Conservation (phyloP, 2,329 filamentous ascomycete genomes). For the Arthroderma sp. region DNA sequence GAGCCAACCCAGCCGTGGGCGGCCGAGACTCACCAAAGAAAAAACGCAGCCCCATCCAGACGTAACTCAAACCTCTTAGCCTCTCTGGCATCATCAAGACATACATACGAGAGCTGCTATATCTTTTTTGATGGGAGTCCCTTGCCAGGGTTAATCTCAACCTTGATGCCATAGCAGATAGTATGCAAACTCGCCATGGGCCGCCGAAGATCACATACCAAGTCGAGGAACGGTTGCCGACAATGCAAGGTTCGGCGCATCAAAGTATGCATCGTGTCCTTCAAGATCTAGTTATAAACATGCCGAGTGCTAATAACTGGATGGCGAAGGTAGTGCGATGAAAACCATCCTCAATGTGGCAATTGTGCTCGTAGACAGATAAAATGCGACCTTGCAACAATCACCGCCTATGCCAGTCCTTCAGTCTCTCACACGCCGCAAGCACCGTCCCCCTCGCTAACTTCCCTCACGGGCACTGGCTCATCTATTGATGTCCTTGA, state of each 20-base stretch:
- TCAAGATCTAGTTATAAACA: neutral
- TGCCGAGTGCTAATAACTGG: neutral
- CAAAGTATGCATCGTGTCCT: constrained; percentile 18
- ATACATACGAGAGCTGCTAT: too few species aligned
- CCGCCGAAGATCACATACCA: constrained; percentile 52
- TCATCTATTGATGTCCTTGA: constrained; percentile 20
- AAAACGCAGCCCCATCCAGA: too few species aligned
- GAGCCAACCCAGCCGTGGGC: too few species aligned
- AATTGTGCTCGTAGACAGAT: constrained; percentile 18
- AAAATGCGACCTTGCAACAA: constrained; percentile 14
- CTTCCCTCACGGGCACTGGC: constrained; percentile 9
- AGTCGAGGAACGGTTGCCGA: constrained; percentile 94
- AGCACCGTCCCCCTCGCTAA: neutral
- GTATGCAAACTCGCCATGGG: constrained; percentile 2
- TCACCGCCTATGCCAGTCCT: neutral
- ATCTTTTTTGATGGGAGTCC: too few species aligned
- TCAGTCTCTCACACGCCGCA: too few species aligned
- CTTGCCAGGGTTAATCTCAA: too few species aligned
- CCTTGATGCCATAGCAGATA: too few species aligned
- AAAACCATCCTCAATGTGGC: constrained; percentile 15
- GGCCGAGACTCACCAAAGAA: too few species aligned
- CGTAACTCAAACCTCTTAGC: too few species aligned
- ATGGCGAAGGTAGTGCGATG: constrained; percentile 15
- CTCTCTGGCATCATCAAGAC: too few species aligned
- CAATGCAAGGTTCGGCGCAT: constrained; percentile 97